Base-by-base conservation (phyloP, 75 land plant genomes). In the Ceratopteris richardii region DNA sequence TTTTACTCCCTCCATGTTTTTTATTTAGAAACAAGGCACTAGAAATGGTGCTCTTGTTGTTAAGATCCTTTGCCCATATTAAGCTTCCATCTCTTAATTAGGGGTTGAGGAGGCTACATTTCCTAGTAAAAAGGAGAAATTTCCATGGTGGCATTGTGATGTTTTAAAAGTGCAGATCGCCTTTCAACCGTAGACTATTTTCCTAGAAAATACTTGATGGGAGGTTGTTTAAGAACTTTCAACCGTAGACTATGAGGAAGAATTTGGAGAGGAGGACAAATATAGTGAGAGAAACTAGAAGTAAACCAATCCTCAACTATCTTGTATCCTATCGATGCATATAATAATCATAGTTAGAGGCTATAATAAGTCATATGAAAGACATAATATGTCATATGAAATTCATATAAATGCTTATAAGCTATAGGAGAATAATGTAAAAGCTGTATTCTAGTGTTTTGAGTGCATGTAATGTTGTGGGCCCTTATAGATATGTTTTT, bases 141-240 rank as follows among this genome's bases (percentile, higher is more conserved):
- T 70, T 69, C 61, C 87, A 79, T 68, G 98, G 98, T 28, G 88
- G 88, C 67, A 83, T 88, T 29, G 95, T 93, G 26, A 78, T 93
- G 17, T 50, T 93, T 9, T 75, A 88, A 81, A 75, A 77, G 39
- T 85, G 89, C 60, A 62, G 68, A 37, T 76, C 81, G 36, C 74
- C 85, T 39, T 73, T 77, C 23, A 87, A 85, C 53, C 88, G 82
- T 10, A 93, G 90, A 12, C 95, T 81, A 42, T 33, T 93, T 27
- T 86, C 80, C 25, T 88, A 95, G 98, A 80, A 86, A 36, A 58
- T 93, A 72, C 78, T 93, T 25, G 88, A 93, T 66, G 91, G 98
- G 0, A 72, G 98, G 69, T 65, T 93, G 37, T 93, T 93, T 60
- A 93, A 88, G 67, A 84, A 84, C 22, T 27, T 85, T 95, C 10